phyloP scores from a whole-genome alignment of 116 monocot species.

The Phalaenopsis hybrid region DNA sequence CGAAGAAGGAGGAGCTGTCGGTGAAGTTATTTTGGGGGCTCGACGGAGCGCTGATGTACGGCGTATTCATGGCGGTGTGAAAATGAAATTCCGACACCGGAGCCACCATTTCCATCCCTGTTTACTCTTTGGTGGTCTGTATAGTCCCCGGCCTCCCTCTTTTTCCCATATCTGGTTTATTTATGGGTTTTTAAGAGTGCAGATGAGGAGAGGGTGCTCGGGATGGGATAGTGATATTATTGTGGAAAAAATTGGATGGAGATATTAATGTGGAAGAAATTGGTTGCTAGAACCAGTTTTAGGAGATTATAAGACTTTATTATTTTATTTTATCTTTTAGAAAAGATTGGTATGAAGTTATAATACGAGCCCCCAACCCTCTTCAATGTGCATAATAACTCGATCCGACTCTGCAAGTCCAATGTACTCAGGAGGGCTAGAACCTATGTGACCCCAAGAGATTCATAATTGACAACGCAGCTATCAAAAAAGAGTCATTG shows the following conservation, averaged over 20 bases:
- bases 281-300: no score
- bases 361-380: no score
- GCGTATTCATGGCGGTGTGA: background rate
- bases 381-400: no score
- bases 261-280: no score
- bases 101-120: background rate
- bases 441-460: no score
- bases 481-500: no score
- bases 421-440: no score
- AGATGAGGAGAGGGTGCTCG: background rate
- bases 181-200: background rate
- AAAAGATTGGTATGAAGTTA: no score
- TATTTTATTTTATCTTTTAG: no score
- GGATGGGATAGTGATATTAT: background rate
- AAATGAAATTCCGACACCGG: constrained; percentile 22
- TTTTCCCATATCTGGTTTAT: background rate
- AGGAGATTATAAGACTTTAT: no score
- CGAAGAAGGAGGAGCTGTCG: constrained; percentile 5
- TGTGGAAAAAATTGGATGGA: background rate
- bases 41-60: constrained; percentile 9
- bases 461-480: no score
- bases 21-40: constrained; percentile 20
- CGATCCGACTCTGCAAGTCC: no score
- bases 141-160: background rate
- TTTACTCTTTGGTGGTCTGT: background rate